Conservation (phyloP, 176 grass and related monocot species). For the Lolium rigidum region DNA sequence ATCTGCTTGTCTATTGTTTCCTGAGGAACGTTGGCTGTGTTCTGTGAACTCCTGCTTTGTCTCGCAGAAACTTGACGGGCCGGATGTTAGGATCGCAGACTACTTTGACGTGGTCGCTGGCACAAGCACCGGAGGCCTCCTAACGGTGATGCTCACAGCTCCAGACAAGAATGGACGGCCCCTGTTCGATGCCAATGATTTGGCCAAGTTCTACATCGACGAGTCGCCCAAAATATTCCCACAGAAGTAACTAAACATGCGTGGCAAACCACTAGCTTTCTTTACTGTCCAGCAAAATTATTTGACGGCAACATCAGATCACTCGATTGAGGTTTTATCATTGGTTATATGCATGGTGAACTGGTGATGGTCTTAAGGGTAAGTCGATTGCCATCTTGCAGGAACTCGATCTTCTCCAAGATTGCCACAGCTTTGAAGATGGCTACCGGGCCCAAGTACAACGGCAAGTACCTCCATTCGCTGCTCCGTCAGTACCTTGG, state of each 20-base stretch:
- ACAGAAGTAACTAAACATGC: constrained; percentile 52
- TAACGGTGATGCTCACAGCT: constrained; percentile 68
- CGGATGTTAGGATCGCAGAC: constrained; percentile 62
- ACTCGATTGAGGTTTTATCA: neutral
- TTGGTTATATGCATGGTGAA: neutral
- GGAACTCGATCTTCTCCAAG: constrained; percentile 39
- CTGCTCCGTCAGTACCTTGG: constrained; percentile 47
- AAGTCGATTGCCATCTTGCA: constrained; percentile 16
- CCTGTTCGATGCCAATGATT: constrained; percentile 59
- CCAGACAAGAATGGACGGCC: constrained; percentile 52
- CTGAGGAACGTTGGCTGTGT: neutral
- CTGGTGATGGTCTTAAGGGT: neutral
- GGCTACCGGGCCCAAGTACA: constrained; percentile 52
- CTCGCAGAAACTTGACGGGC: constrained; percentile 61
- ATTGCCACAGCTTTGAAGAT: constrained; percentile 36
- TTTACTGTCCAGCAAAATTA: neutral
- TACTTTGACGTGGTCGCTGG: constrained; percentile 79
- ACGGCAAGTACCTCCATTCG: constrained; percentile 72
- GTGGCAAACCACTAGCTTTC: neutral
- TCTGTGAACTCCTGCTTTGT: neutral
- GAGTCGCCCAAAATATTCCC: constrained; percentile 69
- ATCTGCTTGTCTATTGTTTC: neutral
- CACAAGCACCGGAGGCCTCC: constrained; percentile 72
- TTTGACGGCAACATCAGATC: neutral
- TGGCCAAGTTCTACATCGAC: constrained; percentile 64